Evolutionary conservation across 306 rosid species (phyloP).

Genomic region (Vigna unguiculata): DNA sequence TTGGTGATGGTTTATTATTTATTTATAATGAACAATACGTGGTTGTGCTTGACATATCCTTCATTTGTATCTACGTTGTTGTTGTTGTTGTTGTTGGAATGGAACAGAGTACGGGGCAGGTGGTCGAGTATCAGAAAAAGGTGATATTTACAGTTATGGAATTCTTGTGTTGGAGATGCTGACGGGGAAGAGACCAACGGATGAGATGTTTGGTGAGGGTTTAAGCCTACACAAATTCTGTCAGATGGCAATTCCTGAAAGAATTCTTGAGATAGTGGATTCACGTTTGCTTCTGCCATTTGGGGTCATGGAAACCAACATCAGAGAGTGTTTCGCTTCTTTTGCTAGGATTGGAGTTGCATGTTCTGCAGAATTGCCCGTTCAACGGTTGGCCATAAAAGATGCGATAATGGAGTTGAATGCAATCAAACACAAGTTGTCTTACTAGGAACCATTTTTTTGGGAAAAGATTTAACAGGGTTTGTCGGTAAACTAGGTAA

Average conservation of each 20-base stretch:
- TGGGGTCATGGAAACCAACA: neutral
- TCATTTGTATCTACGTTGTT: neutral
- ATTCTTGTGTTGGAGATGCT: slow-evolving; percentile 47
- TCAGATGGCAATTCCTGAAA: slow-evolving; percentile 21
- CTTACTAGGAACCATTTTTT: neutral
- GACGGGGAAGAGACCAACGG: slow-evolving; percentile 39
- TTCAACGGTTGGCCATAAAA: slow-evolving; percentile 26
- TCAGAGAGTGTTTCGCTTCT: slow-evolving; percentile 28
- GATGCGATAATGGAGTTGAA: slow-evolving; percentile 35
- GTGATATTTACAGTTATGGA: slow-evolving; percentile 51
- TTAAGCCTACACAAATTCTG: slow-evolving; percentile 28
- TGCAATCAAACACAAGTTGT: slow-evolving; percentile 25
- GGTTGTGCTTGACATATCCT: too few relatives aligned
- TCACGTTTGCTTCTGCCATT: neutral
- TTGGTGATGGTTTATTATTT: too few relatives aligned
- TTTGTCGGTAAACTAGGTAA: neutral
- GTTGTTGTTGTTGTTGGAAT: too few relatives aligned
- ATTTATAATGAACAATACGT: too few relatives aligned
- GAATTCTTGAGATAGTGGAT: slow-evolving; percentile 33
- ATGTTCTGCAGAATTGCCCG: slow-evolving; percentile 43
- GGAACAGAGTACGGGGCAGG: slow-evolving; percentile 46
- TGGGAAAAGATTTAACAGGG: neutral
- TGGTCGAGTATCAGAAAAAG: slow-evolving; percentile 17
- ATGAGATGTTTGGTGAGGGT: slow-evolving; percentile 37
- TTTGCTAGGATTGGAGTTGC: slow-evolving; percentile 47